Percentiles rank a stretch among this genome's conserved stretches.
Conservation (phyloP, 2,329 filamentous ascomycete species). For the Penicillium hordei region DNA sequence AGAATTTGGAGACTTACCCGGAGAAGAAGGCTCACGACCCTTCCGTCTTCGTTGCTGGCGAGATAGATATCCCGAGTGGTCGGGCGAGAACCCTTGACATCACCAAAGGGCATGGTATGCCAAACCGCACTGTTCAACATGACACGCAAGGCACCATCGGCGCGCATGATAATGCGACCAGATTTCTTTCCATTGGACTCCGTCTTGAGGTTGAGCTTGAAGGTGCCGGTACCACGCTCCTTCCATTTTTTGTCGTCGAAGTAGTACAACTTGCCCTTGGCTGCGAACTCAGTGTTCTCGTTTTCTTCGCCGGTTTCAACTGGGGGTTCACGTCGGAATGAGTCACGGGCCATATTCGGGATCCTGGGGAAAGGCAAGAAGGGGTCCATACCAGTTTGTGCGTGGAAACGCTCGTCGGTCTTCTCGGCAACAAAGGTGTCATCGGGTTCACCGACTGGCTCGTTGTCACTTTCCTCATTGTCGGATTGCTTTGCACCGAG, state of each 20-base stretch:
- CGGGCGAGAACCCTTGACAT: slow-evolving; percentile 59
- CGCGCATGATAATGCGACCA: slow-evolving; percentile 81
- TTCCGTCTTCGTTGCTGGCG: slow-evolving; percentile 56
- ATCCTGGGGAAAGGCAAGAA: neutral
- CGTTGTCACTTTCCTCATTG: slow-evolving; percentile 48
- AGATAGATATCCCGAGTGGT: slow-evolving; percentile 66
- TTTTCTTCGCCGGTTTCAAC: slow-evolving; percentile 85
- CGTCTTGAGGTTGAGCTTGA: slow-evolving; percentile 75
- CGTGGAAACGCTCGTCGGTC: slow-evolving; percentile 50
- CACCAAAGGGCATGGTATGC: slow-evolving; percentile 75
- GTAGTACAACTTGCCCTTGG: slow-evolving; percentile 81
- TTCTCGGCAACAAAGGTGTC: slow-evolving; percentile 48
- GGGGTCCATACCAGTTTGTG: slow-evolving; percentile 63
- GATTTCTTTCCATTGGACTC: slow-evolving; percentile 57
- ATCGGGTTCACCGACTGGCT: slow-evolving; percentile 52
- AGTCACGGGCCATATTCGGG: slow-evolving; percentile 18
- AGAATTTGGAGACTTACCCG: slow-evolving; percentile 48
- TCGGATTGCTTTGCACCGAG: slow-evolving; percentile 71
- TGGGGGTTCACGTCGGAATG: slow-evolving; percentile 38
- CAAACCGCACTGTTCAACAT: slow-evolving; percentile 82
- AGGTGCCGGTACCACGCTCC: slow-evolving; percentile 78
- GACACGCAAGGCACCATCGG: slow-evolving; percentile 83
- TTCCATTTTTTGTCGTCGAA: slow-evolving; percentile 79
- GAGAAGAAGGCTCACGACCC: slow-evolving; percentile 54
- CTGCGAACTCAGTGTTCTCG: slow-evolving; percentile 71